Conservation (phyloP, 257 asterid genomes). For the Catharanthus roseus region DNA sequence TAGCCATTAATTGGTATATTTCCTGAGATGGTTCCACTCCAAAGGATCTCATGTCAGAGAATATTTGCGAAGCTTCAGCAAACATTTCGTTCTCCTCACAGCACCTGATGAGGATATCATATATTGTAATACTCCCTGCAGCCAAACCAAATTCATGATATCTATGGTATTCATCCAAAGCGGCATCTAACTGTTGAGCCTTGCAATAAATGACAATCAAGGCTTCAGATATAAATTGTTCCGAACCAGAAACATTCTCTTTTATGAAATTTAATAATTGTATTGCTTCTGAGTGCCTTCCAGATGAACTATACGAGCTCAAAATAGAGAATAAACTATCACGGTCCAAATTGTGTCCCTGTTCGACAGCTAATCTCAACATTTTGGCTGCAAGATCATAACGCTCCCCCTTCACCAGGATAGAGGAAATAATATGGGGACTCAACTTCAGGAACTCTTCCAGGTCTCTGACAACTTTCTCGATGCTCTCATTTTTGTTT, state of each 20-base stretch:
- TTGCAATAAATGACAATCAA: conserved; percentile 75
- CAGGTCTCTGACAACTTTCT: conserved; percentile 60
- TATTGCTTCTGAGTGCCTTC: conserved; percentile 64
- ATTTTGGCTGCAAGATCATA: conserved; percentile 62
- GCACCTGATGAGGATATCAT: conserved; percentile 55
- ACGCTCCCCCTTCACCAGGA: conserved; percentile 77
- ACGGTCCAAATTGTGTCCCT: conserved; percentile 47
- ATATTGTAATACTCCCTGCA: conserved; percentile 50
- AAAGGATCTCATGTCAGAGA: conserved; percentile 74
- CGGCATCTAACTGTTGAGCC: conserved; percentile 65
- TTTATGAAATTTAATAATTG: conserved; percentile 61
- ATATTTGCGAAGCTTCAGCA: conserved; percentile 82
- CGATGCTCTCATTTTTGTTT: conserved; percentile 38
- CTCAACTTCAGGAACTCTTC: conserved; percentile 54
- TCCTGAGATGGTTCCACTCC: conserved; percentile 66
- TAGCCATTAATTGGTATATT: conserved; percentile 44
- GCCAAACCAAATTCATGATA: conserved; percentile 27
- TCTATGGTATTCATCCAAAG: conserved; percentile 63
- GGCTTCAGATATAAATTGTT: conserved; percentile 57
- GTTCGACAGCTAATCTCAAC: conserved; percentile 55
- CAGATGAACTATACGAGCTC: conserved; percentile 82
- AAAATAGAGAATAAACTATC: conserved; percentile 58
- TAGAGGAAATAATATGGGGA: conserved; percentile 53
- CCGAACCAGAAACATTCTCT: conserved; percentile 50
- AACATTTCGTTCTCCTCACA: conserved; percentile 50